phyloP scores from a whole-genome alignment of 208 protist genomes.

The Leishmania martiniquensis region DNA sequence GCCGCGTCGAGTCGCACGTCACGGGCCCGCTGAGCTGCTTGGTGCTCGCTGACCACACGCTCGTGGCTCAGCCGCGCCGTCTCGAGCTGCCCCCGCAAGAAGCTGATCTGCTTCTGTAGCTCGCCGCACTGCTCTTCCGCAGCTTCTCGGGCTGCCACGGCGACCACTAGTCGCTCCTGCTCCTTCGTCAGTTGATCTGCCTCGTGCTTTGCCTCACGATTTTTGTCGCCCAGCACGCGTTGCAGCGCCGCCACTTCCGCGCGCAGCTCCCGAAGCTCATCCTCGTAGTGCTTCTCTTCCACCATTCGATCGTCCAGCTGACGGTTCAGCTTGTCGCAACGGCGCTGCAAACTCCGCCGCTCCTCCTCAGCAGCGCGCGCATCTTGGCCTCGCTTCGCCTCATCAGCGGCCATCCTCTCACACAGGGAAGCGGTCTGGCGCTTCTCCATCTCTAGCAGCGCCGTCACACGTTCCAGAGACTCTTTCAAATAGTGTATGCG shows the following conservation, averaged over 20 bases:
- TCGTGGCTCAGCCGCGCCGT: constrained; percentile 35
- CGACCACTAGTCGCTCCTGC: constrained; percentile 30
- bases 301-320: constrained; percentile 47
- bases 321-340: constrained; percentile 40
- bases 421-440: constrained; percentile 21
- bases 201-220: constrained; percentile 23
- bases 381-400: constrained; percentile 23
- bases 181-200: constrained; percentile 26
- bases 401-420: constrained; percentile 19
- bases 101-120: constrained; percentile 40
- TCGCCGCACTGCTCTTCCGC: constrained; percentile 33
- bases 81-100: constrained; percentile 39
- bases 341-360: constrained; percentile 26
- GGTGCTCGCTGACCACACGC: constrained; percentile 32
- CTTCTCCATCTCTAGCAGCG: constrained; percentile 21
- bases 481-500: constrained; percentile 12
- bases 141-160: constrained; percentile 32
- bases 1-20: constrained; percentile 49
- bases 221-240: constrained; percentile 47
- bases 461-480: constrained; percentile 13
- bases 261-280: constrained; percentile 66
- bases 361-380: constrained; percentile 32
- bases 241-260: constrained; percentile 61
- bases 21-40: constrained; percentile 30
- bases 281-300: constrained; percentile 53